Percentiles rank a stretch among this genome's conserved stretches.
Evolutionary conservation across 352 stramenopile species (phyloP).

Genomic region (Phytophthora parvispora): DNA sequence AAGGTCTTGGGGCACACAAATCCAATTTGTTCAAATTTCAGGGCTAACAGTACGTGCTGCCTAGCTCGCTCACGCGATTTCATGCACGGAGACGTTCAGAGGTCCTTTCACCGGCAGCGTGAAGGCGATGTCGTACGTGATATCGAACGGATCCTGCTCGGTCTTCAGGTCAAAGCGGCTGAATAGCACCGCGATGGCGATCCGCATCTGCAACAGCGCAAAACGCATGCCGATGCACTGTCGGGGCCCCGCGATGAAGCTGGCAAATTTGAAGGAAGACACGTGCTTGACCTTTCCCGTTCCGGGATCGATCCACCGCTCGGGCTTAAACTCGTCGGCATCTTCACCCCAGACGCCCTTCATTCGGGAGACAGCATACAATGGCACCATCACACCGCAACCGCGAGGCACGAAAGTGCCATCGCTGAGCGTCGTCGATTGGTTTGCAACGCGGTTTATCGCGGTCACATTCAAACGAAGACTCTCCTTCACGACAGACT

Average conservation of each 20-base stretch:
- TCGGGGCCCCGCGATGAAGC: slow-evolving; percentile 52
- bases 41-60: neutral
- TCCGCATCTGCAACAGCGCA: neutral
- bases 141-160: neutral
- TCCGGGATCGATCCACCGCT: slow-evolving; percentile 52
- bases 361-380: slow-evolving; percentile 50
- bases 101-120: slow-evolving; percentile 34
- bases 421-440: slow-evolving; percentile 59
- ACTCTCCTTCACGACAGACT: slow-evolving; percentile 61
- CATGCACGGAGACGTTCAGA: slow-evolving; percentile 16
- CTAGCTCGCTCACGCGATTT: neutral
- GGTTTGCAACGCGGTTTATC: slow-evolving; percentile 29
- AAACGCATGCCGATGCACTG: slow-evolving; percentile 31
- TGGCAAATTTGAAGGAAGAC: slow-evolving; percentile 54
- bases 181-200: slow-evolving; percentile 30
- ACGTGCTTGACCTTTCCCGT: slow-evolving; percentile 38
- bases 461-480: slow-evolving; percentile 58
- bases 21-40: neutral
- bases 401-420: slow-evolving; percentile 52
- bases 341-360: slow-evolving; percentile 53
- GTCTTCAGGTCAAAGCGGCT: slow-evolving; percentile 40
- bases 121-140: slow-evolving; percentile 22
- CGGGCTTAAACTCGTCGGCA: slow-evolving; percentile 15
- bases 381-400: slow-evolving; percentile 39
- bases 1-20: no score